Base-by-base conservation (phyloP, 768 basidiomycete species). In the Tulasnella sp. region DNA sequence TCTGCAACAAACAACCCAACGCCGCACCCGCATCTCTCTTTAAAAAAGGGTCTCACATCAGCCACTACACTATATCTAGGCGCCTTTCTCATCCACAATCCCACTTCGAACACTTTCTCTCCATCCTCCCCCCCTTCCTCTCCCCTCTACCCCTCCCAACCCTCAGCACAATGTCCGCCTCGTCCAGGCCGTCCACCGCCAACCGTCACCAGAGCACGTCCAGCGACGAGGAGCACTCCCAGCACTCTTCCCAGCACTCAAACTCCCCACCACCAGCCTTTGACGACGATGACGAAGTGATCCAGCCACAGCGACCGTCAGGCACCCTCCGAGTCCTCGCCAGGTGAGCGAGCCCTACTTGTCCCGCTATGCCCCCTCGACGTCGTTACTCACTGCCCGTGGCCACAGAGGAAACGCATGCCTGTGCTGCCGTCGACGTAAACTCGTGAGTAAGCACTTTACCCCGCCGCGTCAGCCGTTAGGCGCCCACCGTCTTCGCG, bases 401-500 rank as follows among this genome's bases (percentile, higher is more conserved):
- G 37, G 39, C 61, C 39, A 69, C 51, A 77, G 76, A 39, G 76
- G 76, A 70, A 77, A 77, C 76, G 76, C 76, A 29, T 77, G 76
- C 48, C 26, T 77, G 37, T 77, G 76, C 76, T 77, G 76, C 69
- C 76, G 76, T 42, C 26, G 76, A 70, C 57, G 76, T 40, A 77
- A 77, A 46, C 42, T 77, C 57, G 76, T 77, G 57, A 61, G 76
- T 77, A 29, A 29, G 51, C 61, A 5, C 4, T 10, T 51, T 51
- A 11, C 51, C n/a, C 46, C 74, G 37, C 72, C 46, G 40, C 40
- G 40, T 26, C 35, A 3, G 35, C 72, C 72, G 46, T 40, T 42
- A 42, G 40, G 72, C 40, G 40, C 72, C 40, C 20, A 23, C 46
- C 13, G 23, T 73, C n/a, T 73, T n/a, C 35, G 40, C 16, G 40